Evolutionary conservation across 192 early-diverging fungal genomes (phyloP).

Genomic region (Gigaspora rosea): DNA sequence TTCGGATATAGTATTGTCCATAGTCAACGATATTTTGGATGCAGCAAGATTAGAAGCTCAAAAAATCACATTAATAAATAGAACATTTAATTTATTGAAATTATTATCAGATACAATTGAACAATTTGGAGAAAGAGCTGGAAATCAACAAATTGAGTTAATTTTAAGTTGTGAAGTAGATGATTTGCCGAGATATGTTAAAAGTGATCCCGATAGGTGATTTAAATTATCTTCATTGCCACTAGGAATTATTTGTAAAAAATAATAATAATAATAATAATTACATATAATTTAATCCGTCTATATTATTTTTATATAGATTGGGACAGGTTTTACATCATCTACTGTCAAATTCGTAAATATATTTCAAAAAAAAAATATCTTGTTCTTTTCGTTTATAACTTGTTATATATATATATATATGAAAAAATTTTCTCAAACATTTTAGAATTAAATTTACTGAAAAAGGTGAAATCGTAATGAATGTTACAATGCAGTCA

Average conservation of each 20-base stretch:
- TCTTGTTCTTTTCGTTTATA: not conserved
- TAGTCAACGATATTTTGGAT: slow-evolving; percentile 46
- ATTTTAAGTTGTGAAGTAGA: slow-evolving; percentile 47
- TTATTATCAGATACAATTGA: slow-evolving; percentile 43
- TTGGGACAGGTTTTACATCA: slow-evolving; percentile 50
- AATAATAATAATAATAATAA: too few relatives aligned
- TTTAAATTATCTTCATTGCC: not conserved
- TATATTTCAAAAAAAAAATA: not conserved
- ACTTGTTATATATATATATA: too few relatives aligned
- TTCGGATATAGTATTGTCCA: slow-evolving; percentile 42
- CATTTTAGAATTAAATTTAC: slow-evolving; percentile 49
- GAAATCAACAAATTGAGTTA: slow-evolving; percentile 43
- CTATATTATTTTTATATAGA: slow-evolving; percentile 9
- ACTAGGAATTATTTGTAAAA: not conserved
- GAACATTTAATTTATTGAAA: slow-evolving; percentile 44
- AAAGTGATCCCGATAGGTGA: slow-evolving; percentile 31
- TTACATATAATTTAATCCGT: not conserved
- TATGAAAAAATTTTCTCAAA: too few relatives aligned
- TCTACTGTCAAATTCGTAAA: slow-evolving; percentile 51
- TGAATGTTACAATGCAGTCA: slow-evolving; percentile 16
- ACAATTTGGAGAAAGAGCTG: slow-evolving; percentile 44
- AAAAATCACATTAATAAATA: slow-evolving; percentile 48
- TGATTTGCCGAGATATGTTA: slow-evolving; percentile 44
- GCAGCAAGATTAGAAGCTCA: slow-evolving; percentile 46
- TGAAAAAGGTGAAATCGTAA: slow-evolving; percentile 39